Evolutionary conservation across 192 early-diverging fungal species (phyloP).

Genomic region (Podochytrium sp.): DNA sequence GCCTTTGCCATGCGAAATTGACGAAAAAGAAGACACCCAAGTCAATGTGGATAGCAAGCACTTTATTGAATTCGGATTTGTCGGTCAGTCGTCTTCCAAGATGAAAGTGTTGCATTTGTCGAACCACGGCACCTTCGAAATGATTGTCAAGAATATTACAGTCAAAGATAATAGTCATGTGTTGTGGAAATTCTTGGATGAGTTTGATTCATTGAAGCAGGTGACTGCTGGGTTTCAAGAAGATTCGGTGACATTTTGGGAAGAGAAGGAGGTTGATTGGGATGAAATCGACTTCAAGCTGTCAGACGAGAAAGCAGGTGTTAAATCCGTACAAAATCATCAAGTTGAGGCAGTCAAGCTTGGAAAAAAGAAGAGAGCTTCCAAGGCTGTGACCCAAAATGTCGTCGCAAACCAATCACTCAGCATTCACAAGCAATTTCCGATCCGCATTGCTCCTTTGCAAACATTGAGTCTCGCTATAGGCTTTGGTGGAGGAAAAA

Average conservation of each 20-base stretch:
- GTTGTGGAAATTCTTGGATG: slow-evolving; percentile 53
- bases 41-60: slow-evolving; percentile 24
- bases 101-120: slow-evolving; percentile 36
- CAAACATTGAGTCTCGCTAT: slow-evolving; percentile 33
- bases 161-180: slow-evolving; percentile 41
- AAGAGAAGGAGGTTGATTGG: slow-evolving; percentile 51
- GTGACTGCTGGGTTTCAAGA: not conserved
- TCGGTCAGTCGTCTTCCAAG: slow-evolving; percentile 37
- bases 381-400: not conserved
- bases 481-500: slow-evolving; percentile 45
- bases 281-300: slow-evolving; percentile 53
- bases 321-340: not conserved
- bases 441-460: slow-evolving; percentile 43
- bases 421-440: slow-evolving; percentile 42
- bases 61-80: slow-evolving; percentile 54
- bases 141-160: slow-evolving; percentile 45
- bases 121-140: slow-evolving; percentile 55
- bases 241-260: slow-evolving; percentile 5
- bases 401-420: not conserved
- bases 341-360: not conserved
- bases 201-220: slow-evolving; percentile 24
- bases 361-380: slow-evolving; percentile 15
- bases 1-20: slow-evolving; percentile 17
- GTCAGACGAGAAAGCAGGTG: slow-evolving; percentile 24
- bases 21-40: not conserved